These are phyloP conservation scores for Fusarium secorum DNA, from an alignment of 2,329 filamentous ascomycete genomes.

Conservation along the genomic window DNA sequence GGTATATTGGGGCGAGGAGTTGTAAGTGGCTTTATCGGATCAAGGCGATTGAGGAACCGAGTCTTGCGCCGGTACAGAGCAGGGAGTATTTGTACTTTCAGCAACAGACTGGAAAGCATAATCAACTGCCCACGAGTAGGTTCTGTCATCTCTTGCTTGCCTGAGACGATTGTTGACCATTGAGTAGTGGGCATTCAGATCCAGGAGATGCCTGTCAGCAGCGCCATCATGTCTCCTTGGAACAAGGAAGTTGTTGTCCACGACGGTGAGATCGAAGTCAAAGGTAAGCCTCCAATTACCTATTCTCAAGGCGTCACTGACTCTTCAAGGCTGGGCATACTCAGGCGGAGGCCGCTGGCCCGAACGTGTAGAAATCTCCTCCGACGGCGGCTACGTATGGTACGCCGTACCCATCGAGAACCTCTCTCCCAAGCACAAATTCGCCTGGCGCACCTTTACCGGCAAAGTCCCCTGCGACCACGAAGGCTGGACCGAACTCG, in stretches of 20 bases:
- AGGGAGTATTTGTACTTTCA: conserved; percentile 74
- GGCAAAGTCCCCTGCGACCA: conserved; percentile 68
- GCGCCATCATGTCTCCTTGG: conserved; percentile 70
- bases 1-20: conserved; percentile 71
- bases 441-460: conserved; percentile 71
- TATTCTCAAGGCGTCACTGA: accelerated
- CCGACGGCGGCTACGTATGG: conserved; percentile 70
- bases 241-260: conserved; percentile 68
- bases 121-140: conserved; percentile 61
- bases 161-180: too few relatives aligned
- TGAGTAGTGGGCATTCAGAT: conserved; percentile 64
- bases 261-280: conserved; percentile 60
- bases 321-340: conserved; percentile 64
- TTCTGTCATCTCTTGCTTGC: too few relatives aligned
- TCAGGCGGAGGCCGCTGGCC: conserved; percentile 67
- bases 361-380: conserved; percentile 68
- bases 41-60: conserved; percentile 65
- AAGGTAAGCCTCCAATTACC: accelerated
- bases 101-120: conserved; percentile 73
- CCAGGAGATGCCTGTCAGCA: conserved; percentile 75
- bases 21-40: conserved; percentile 70
- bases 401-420: conserved; percentile 68
- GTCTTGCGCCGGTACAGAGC: conserved; percentile 67
- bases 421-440: conserved; percentile 67
- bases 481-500: conserved; percentile 69